Percentiles rank a stretch among this genome's conserved stretches.
Conservation (phyloP, 352 stramenopile species). For the Phytopythium cucurbitacearum region DNA sequence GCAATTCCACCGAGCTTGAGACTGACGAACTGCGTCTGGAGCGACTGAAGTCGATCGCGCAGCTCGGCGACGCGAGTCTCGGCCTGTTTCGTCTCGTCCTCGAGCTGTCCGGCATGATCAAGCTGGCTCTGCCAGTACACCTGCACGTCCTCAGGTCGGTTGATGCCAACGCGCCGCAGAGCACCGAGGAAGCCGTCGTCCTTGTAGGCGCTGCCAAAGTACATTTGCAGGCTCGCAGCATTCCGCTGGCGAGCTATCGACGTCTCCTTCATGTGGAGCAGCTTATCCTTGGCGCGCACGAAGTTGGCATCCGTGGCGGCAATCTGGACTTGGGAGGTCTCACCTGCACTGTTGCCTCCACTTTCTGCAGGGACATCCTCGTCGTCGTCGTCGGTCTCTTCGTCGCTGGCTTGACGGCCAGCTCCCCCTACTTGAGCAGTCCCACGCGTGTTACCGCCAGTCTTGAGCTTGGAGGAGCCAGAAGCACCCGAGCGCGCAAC, state of each 20-base stretch:
- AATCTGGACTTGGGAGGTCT: neutral
- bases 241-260: slow-evolving; percentile 52
- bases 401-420: neutral
- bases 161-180: slow-evolving; percentile 73
- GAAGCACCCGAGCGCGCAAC: slow-evolving; percentile 7
- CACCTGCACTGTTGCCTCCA: neutral
- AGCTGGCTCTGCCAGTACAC: slow-evolving; percentile 80
- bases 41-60: slow-evolving; percentile 45
- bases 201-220: slow-evolving; percentile 66
- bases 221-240: slow-evolving; percentile 54
- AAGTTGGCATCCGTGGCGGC: slow-evolving; percentile 36
- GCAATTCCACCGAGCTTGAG: slow-evolving; percentile 61
- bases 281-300: slow-evolving; percentile 58
- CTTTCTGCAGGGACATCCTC: neutral
- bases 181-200: slow-evolving; percentile 69
- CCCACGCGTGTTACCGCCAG: neutral
- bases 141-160: slow-evolving; percentile 67
- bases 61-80: slow-evolving; percentile 59
- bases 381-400: neutral
- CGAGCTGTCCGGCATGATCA: slow-evolving; percentile 63
- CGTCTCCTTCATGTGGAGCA: slow-evolving; percentile 75
- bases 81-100: slow-evolving; percentile 50
- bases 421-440: slow-evolving; percentile 10
- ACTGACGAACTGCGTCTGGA: slow-evolving; percentile 64
- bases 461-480: slow-evolving; percentile 7